Base-by-base conservation (phyloP, 768 basidiomycete genomes). In the Lyophyllum decastes region DNA sequence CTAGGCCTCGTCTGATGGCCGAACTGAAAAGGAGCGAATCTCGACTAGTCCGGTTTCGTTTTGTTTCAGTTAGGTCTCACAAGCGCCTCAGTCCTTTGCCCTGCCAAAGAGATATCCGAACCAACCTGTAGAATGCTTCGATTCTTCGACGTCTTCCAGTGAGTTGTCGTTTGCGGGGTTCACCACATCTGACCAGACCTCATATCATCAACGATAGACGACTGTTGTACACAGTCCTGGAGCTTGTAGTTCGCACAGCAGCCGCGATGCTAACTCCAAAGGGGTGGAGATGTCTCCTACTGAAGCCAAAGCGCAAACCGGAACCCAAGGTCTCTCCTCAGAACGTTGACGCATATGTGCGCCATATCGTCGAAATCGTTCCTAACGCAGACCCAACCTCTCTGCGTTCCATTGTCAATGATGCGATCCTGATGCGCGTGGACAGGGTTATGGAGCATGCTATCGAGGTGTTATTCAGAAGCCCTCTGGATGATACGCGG, bases 381-480 rank as follows among this genome's bases (percentile, higher is more conserved):
- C 90, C 90, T 0, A 87, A 90, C 61, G 87, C 88, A 21, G 76
- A 81, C 19, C 83, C 84, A 0, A 72, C 76, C 2, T 78, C 89
- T 61, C 78, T 80, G 9, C 65, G 76, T 30, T 60, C 64, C 2
- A 82, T 91, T 38, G 66, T 90, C 24, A 70, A 75, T 40, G 64
- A 75, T 46, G 72, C 79, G 58, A 65, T 81, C 24, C 70, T 73
- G 2, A 64, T 69, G 2, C 69, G 73, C 48, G 55, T 63, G 16
- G 73, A 76, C 1, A 64, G 75, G n/a, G 78, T 82, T 44, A 74
- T 85, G 33, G 81, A 88, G 61, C 70, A 72, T 10, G 81, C 87
- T 0, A 59, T 93, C 6, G 82, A 88, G 52, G 61, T 70, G 14
- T 75, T 92, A 0, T 82, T 92, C 49, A 89, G 90, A 57, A 73